Evolutionary conservation across 1,284 basidiomycete genomes (phyloP).

Genomic region (Microbotryum intermedium): DNA sequence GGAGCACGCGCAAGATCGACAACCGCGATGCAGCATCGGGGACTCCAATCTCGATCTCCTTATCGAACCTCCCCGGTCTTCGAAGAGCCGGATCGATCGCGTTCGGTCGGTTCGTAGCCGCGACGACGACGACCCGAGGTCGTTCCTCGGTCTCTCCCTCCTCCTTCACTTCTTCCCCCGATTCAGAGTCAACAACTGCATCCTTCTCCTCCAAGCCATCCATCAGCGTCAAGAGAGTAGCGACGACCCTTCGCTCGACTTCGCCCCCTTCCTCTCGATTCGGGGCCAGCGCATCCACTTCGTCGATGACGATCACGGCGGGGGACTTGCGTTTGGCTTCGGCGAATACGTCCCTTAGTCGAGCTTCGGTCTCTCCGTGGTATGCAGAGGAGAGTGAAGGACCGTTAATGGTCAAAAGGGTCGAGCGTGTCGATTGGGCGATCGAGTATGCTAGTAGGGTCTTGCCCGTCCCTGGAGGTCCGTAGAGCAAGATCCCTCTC

Average conservation of each 20-base stretch:
- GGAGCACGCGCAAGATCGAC: constrained; percentile 73
- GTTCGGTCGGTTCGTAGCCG: constrained; percentile 94
- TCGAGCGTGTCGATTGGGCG: constrained; percentile 60
- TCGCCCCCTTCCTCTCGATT: constrained; percentile 79
- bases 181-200: constrained; percentile 39
- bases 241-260: constrained; percentile 91
- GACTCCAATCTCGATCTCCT: constrained; percentile 96
- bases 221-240: constrained; percentile 86
- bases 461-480: constrained; percentile 90
- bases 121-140: constrained; percentile 79
- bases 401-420: constrained; percentile 77
- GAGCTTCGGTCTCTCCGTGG: constrained; percentile 92
- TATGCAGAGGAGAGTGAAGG: constrained; percentile 90
- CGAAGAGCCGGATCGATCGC: constrained; percentile 92
- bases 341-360: constrained; percentile 77
- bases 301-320: constrained; percentile 81
- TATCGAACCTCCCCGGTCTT: constrained; percentile 87
- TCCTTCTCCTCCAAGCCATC: constrained; percentile 72
- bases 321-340: constrained; percentile 74
- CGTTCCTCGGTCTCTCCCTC: constrained; percentile 26
- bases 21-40: constrained; percentile 75
- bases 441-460: constrained; percentile 86
- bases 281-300: constrained; percentile 91
- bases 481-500: constrained; percentile 78
- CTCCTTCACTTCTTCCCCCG: constrained; percentile 39